phyloP scores from a whole-genome alignment of 768 basidiomycete species.

The Pisolithus marmoratus region DNA sequence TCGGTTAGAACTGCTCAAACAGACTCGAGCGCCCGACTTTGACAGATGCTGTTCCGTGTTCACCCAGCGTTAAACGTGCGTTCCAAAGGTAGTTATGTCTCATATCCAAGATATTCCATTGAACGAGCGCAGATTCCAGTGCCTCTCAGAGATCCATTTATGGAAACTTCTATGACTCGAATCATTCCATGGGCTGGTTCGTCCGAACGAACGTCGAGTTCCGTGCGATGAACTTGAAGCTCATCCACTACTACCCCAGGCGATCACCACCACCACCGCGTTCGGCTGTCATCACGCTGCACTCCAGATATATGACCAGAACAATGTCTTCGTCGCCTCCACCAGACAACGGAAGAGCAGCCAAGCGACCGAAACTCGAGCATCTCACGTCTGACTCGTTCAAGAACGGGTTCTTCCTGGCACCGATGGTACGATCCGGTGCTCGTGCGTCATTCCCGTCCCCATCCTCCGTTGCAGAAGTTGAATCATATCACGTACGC shows the following conservation, averaged over 20 bases:
- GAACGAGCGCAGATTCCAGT: too few relatives aligned
- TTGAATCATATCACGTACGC: conserved; percentile 10
- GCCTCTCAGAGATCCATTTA: too few relatives aligned
- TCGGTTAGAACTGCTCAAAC: background rate
- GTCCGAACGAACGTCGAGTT: too few relatives aligned
- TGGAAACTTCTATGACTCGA: too few relatives aligned
- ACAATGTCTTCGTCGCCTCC: conserved; percentile 45
- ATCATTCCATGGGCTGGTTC: too few relatives aligned
- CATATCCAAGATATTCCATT: too few relatives aligned
- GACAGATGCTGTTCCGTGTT: background rate
- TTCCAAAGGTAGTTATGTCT: too few relatives aligned
- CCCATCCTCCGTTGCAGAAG: background rate
- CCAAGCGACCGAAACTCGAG: conserved; percentile 52
- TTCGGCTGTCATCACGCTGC: background rate
- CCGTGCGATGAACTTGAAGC: too few relatives aligned
- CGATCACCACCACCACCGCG: background rate
- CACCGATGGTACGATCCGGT: conserved; percentile 97
- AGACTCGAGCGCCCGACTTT: conserved; percentile 2
- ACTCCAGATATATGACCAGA: conserved; percentile 39
- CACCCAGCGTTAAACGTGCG: too few relatives aligned
- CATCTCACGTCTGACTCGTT: conserved; percentile 71
- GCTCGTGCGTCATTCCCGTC: conserved; percentile 52
- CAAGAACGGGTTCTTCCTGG: conserved; percentile 87
- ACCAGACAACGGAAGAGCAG: conserved; percentile 23
- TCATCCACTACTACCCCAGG: too few relatives aligned